Conservation (phyloP, 371 early-diverging fungal species). For the Apophysomyces trapeziformis region DNA sequence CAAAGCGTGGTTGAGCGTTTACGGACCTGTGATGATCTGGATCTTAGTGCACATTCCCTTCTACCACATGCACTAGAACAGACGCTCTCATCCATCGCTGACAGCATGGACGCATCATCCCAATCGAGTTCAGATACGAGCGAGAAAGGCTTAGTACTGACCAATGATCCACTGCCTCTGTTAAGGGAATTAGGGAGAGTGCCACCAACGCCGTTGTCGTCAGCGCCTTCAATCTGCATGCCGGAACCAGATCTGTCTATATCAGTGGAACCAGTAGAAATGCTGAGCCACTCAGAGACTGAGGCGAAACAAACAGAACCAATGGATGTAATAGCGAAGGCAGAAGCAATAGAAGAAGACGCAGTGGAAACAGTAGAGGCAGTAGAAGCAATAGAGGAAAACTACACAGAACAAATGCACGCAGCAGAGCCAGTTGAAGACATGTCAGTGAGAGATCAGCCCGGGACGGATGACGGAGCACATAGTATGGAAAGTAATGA, state of each 20-base stretch:
- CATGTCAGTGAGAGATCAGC: no score
- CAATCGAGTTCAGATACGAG: neutral
- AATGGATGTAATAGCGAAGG: no score
- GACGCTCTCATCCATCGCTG: neutral
- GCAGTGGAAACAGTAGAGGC: no score
- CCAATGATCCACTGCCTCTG: neutral
- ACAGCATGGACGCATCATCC: no score
- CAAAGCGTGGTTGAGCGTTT: neutral
- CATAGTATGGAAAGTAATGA: neutral
- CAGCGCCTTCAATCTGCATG: neutral
- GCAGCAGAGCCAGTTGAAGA: no score
- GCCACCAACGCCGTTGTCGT: neutral
- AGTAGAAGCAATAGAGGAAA: no score
- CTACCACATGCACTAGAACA: neutral
- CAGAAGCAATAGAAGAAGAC: no score
- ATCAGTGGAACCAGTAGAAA: no score
- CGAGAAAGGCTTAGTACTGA: neutral
- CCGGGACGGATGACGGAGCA: neutral
- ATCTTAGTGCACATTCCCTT: constrained; percentile 5
- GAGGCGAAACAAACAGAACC: no score
- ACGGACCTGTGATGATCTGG: constrained; percentile 1
- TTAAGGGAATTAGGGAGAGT: neutral
- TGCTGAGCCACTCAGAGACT: no score
- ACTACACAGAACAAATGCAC: no score
- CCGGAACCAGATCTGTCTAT: no score